phyloP scores from a whole-genome alignment of 352 stramenopile genomes.

The Elongisporangium anandrum region DNA sequence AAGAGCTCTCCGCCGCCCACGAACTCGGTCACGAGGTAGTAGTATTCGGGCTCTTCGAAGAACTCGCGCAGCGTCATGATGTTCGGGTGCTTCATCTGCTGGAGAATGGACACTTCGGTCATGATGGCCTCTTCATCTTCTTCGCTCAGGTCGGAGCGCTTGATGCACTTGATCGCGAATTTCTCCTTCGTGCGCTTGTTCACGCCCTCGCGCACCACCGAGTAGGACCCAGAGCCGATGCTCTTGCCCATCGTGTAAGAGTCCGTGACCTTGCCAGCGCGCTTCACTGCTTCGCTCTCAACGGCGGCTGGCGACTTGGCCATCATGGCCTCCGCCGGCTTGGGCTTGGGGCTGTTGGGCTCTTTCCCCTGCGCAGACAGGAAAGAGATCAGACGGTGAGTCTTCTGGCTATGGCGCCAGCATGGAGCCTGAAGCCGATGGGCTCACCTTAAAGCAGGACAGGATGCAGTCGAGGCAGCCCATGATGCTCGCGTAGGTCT shows the following conservation, averaged over 20 bases:
- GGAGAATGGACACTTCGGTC: conserved; percentile 77
- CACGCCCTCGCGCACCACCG: conserved; percentile 80
- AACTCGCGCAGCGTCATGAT: conserved; percentile 91
- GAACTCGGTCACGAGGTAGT: conserved; percentile 89
- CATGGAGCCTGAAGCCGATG: neutral
- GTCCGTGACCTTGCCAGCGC: conserved; percentile 57
- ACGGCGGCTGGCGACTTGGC: conserved; percentile 3
- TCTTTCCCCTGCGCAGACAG: conserved; percentile 1
- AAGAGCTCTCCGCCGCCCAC: conserved; percentile 86
- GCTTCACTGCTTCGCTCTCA: conserved; percentile 11
- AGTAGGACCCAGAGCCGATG: conserved; percentile 89
- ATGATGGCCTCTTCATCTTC: conserved; percentile 81
- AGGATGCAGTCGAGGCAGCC: conserved; percentile 64
- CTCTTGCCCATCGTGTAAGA: conserved; percentile 73
- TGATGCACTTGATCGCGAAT: conserved; percentile 90
- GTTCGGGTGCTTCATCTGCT: conserved; percentile 85
- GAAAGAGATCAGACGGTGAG: conserved; percentile 1
- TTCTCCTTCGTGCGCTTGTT: conserved; percentile 76
- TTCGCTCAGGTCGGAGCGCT: conserved; percentile 59
- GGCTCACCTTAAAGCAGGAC: conserved; percentile 40
- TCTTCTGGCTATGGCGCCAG: neutral
- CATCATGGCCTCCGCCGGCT: conserved; percentile 8
- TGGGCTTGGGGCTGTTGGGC: conserved; percentile 16
- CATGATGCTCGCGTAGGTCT: conserved; percentile 22
- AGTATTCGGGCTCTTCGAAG: conserved; percentile 85